Conservation (phyloP, 257 asterid species). For the Apocynum venetum region DNA sequence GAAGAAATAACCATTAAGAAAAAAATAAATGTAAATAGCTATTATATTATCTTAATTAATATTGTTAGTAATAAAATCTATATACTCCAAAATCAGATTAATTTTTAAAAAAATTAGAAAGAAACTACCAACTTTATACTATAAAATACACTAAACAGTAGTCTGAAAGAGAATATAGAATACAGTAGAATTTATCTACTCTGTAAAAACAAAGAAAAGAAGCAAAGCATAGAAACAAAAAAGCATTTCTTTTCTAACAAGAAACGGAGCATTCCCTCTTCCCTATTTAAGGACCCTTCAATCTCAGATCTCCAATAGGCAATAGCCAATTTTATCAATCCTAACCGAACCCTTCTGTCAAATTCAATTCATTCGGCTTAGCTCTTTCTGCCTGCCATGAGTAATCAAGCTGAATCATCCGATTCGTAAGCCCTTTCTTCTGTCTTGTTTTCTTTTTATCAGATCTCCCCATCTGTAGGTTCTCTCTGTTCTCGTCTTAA, state of each 20-base stretch:
- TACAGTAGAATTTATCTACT: too few species aligned
- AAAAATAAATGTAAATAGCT: too few species aligned
- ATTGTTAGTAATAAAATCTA: too few species aligned
- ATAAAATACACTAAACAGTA: too few species aligned
- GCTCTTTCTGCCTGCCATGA: conserved; percentile 27
- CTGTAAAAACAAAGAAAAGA: conserved; percentile 3
- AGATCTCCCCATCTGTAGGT: conserved; percentile 23
- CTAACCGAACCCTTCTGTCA: conserved; percentile 2
- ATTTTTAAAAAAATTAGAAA: too few species aligned
- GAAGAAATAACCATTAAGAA: too few species aligned
- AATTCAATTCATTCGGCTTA: conserved; percentile 1
- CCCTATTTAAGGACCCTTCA: conserved; percentile 18
- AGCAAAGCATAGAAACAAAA: conserved; percentile 5
- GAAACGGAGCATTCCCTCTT: conserved; percentile 26
- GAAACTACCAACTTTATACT: too few species aligned
- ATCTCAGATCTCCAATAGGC: conserved; percentile 21
- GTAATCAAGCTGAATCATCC: conserved; percentile 59
- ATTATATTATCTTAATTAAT: too few species aligned
- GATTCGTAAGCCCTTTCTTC: conserved; percentile 43
- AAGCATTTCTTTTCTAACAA: conserved; percentile 52
- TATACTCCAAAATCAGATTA: too few species aligned
- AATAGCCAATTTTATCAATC: conserved; percentile 15
- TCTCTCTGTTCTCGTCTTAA: background rate
- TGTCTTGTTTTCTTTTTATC: conserved; percentile 8
- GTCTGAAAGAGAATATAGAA: too few species aligned